phyloP scores from a whole-genome alignment of 495 filamentous ascomycete species.

The Pyronema domesticum region DNA sequence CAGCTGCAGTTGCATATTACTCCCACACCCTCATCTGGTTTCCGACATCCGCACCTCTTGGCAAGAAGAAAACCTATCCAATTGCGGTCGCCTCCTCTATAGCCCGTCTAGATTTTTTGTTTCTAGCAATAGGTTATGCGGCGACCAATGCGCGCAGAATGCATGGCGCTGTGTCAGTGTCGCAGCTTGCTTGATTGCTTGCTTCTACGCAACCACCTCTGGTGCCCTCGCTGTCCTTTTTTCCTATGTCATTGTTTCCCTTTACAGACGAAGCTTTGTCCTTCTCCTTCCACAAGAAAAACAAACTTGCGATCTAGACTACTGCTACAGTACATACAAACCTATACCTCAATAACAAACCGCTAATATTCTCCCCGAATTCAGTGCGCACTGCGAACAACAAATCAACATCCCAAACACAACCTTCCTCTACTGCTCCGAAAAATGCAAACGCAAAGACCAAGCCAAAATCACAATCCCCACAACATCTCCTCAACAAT shows the following conservation, averaged over 20 bases:
- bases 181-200: neutral
- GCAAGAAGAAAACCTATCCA: too few relatives aligned
- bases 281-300: too few relatives aligned
- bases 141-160: neutral
- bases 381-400: slow-evolving; percentile 53
- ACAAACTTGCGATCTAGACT: too few relatives aligned
- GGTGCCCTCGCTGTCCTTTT: neutral
- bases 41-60: neutral
- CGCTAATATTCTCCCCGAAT: neutral
- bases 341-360: too few relatives aligned
- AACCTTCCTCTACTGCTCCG: slow-evolving; percentile 29
- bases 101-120: too few relatives aligned
- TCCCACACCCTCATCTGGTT: slow-evolving; percentile 1
- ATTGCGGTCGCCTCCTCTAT: too few relatives aligned
- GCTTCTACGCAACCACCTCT: neutral
- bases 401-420: slow-evolving; percentile 54
- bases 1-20: neutral
- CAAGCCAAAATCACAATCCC: slow-evolving; percentile 20
- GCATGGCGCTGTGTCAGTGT: neutral
- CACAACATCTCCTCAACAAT: slow-evolving; percentile 9
- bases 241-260: neutral
- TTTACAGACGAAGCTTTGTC: neutral
- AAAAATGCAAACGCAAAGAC: slow-evolving; percentile 24
- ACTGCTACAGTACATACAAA: too few relatives aligned
- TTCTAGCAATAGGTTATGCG: too few relatives aligned